These are phyloP conservation scores for Kazachstania sp. DNA, from an alignment of 1,139 yeast species.

Conservation along the genomic window DNA sequence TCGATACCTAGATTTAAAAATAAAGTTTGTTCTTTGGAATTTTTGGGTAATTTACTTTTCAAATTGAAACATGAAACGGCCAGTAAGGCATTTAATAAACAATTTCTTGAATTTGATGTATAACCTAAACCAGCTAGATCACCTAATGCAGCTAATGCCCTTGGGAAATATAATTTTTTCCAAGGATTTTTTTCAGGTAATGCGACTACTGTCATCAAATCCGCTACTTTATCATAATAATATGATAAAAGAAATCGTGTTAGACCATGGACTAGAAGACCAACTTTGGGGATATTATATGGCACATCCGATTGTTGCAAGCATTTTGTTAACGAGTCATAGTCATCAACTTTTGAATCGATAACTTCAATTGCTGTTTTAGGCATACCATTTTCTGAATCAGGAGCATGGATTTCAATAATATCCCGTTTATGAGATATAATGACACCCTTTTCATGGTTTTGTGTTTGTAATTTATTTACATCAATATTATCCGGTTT, in stretches of 20 bases:
- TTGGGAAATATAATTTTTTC: slow-evolving; percentile 75
- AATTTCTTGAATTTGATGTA: slow-evolving; percentile 70
- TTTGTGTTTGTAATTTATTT: background rate
- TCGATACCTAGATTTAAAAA: slow-evolving; percentile 66
- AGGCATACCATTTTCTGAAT: slow-evolving; percentile 30
- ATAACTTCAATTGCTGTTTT: slow-evolving; percentile 31
- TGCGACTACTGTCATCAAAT: slow-evolving; percentile 80
- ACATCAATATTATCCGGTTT: background rate
- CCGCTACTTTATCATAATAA: slow-evolving; percentile 74
- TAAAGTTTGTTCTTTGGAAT: slow-evolving; percentile 49
- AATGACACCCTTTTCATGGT: background rate
- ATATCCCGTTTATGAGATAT: slow-evolving; percentile 1
- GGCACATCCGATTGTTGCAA: slow-evolving; percentile 29
- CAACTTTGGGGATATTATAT: slow-evolving; percentile 50
- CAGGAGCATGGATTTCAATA: slow-evolving; percentile 14
- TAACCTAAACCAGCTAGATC: slow-evolving; percentile 68
- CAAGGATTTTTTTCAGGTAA: slow-evolving; percentile 70
- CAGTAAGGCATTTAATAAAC: slow-evolving; percentile 66
- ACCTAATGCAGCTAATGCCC: slow-evolving; percentile 70
- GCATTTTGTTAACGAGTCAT: background rate
- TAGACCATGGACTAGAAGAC: slow-evolving; percentile 56
- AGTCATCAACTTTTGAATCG: slow-evolving; percentile 19
- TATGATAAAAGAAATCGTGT: slow-evolving; percentile 64
- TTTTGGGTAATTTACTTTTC: slow-evolving; percentile 51
- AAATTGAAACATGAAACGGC: slow-evolving; percentile 80